phyloP scores from a whole-genome alignment of 345 rosid genomes.

The Lepidium aucheri region DNA sequence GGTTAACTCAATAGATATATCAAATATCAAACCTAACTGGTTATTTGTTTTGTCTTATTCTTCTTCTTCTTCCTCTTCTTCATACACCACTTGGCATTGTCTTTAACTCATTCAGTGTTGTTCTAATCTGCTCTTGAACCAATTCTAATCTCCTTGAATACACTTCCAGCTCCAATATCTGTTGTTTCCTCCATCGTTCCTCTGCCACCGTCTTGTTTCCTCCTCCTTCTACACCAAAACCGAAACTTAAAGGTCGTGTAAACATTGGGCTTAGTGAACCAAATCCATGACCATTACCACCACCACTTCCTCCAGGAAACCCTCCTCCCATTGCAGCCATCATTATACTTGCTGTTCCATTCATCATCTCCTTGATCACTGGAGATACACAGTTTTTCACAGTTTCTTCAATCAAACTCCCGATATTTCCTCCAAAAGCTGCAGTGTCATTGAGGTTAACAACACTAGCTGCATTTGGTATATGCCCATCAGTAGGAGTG shows the following conservation, averaged over 20 bases:
- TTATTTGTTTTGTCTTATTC: constrained; percentile 9
- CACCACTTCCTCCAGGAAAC: constrained; percentile 21
- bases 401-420: constrained; percentile 26
- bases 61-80: constrained; percentile 25
- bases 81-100: constrained; percentile 31
- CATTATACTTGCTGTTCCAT: constrained; percentile 25
- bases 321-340: constrained; percentile 29
- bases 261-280: constrained; percentile 24
- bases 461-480: constrained; percentile 22
- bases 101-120: constrained; percentile 62
- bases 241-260: constrained; percentile 11
- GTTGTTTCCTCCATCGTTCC: constrained; percentile 94
- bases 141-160: constrained; percentile 80
- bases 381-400: constrained; percentile 35
- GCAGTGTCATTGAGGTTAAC: constrained; percentile 26
- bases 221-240: constrained; percentile 35
- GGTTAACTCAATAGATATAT: neutral
- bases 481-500: constrained; percentile 5
- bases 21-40: constrained; percentile 17
- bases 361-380: constrained; percentile 46
- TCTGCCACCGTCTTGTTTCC: constrained; percentile 36
- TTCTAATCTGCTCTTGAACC: constrained; percentile 88
- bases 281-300: constrained; percentile 22
- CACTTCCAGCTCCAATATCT: constrained; percentile 91
- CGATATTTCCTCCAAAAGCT: constrained; percentile 15